Evolutionary conservation across 2,329 filamentous ascomycete genomes (phyloP).

Genomic region (Talaromyces verruculosus): DNA sequence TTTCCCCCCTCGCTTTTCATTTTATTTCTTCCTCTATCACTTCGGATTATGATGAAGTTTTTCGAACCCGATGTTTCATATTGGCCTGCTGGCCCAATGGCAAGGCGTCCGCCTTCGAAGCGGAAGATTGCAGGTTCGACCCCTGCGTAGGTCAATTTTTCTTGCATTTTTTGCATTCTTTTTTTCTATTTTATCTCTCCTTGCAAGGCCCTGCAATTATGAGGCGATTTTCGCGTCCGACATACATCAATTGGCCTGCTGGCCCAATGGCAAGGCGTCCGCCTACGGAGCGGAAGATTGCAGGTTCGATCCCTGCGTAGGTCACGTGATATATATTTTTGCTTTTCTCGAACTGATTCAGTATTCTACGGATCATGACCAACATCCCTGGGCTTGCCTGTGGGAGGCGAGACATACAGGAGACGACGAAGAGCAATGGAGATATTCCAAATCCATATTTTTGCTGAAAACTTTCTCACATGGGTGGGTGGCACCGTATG

Average conservation of each 20-base stretch:
- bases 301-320: constrained; percentile 15
- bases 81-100: constrained; percentile 19
- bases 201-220: background rate
- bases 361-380: background rate
- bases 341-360: background rate
- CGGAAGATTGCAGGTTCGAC: constrained; percentile 21
- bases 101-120: constrained; percentile 21
- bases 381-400: background rate
- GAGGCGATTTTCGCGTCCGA: background rate
- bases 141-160: background rate
- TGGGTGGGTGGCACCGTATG: background rate
- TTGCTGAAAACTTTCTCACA: background rate
- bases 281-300: constrained; percentile 21
- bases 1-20: background rate
- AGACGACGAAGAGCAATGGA: background rate
- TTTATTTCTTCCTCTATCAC: background rate
- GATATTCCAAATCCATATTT: background rate
- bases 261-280: constrained; percentile 23
- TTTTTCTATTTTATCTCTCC: background rate
- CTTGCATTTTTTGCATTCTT: background rate
- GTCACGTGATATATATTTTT: constrained; percentile 11
- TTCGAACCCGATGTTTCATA: background rate
- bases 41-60: background rate
- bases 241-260: constrained; percentile 12
- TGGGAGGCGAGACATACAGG: background rate